Conservation (phyloP, 2,329 filamentous ascomycete genomes). For the Trichoderma lentiforme region DNA sequence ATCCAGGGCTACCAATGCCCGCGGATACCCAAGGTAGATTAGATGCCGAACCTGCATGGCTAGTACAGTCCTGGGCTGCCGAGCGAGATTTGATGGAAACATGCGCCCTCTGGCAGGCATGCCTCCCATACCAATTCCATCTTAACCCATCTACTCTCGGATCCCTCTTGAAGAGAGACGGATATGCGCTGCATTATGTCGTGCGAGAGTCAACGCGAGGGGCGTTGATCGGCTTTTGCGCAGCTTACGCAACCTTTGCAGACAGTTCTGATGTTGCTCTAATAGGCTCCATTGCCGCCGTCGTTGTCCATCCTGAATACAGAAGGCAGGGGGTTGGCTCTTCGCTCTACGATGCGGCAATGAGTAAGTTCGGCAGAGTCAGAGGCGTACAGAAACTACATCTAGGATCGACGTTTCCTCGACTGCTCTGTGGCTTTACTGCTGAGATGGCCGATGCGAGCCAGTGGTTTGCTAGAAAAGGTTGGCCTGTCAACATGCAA, state of each 20-base stretch:
- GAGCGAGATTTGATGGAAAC: slow-evolving; percentile 40
- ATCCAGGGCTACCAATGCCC: slow-evolving; percentile 6
- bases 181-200: slow-evolving; percentile 56
- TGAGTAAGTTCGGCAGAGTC: slow-evolving; percentile 47
- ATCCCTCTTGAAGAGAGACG: slow-evolving; percentile 49
- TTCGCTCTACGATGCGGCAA: slow-evolving; percentile 50
- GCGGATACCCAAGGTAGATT: slow-evolving; percentile 7
- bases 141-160: slow-evolving; percentile 42
- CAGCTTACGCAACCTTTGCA: slow-evolving; percentile 57
- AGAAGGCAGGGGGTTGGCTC: slow-evolving; percentile 50
- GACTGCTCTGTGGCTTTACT: slow-evolving; percentile 54
- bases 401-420: slow-evolving; percentile 57
- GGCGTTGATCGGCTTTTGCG: slow-evolving; percentile 55
- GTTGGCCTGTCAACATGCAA: slow-evolving; percentile 48
- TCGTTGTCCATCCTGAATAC: slow-evolving; percentile 50
- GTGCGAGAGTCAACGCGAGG: slow-evolving; percentile 44
- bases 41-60: slow-evolving; percentile 36
- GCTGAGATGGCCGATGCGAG: slow-evolving; percentile 36
- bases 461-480: slow-evolving; percentile 53
- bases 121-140: slow-evolving; percentile 41
- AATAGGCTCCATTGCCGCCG: slow-evolving; percentile 53
- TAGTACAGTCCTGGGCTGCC: slow-evolving; percentile 39
- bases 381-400: slow-evolving; percentile 53
- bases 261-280: slow-evolving; percentile 48
- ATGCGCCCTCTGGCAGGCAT: slow-evolving; percentile 48